Base-by-base conservation (phyloP, 257 asterid genomes). In the Striga asiatica region DNA sequence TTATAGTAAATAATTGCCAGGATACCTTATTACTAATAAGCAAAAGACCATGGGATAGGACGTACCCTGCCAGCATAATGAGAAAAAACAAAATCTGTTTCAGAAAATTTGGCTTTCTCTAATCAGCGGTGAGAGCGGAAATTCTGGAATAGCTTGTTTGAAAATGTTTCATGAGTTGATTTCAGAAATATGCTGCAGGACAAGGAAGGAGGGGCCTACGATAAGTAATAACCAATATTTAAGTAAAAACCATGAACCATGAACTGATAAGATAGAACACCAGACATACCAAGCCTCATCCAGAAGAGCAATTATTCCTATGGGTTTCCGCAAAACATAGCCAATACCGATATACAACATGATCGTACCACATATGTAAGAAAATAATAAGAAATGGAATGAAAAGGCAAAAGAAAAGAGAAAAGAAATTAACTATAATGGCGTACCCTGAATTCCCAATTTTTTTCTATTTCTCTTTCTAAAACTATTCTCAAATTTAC, bases 31-130 rank as follows among this genome's bases (percentile, higher is more conserved):
- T 50, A 51, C 48, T 29, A 56, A 43, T 27, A 31, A 29, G 54
- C 12, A 52, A n/a, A 62, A 45, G 56, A 65, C 29, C 18, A 37
- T n/a, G 29, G 47, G 3, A 46, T 43, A 54, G 47, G 50, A 72
- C 79, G 68, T 68, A 79, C 99, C 95, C 88, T 92, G 72, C 97
- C 99, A 76, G 99, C 97, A 78, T 92, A 92, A 81, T 92, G 99
- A 61, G 94, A 79, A 62, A 92, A 70, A 58, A 76, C 82, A 68
- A 92, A 88, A 79, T 88, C 97, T 56, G 99, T 82, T 78, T 84
- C 95, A 50, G 83, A 92, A 79, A 92, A 92, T 67, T 88, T 92
- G 38, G 84, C 95, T 64, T 73, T 88, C 71, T 78, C 91, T 62
- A 88, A 67, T 57, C 99, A 80, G 53, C 64, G 79, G 72, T 92